These are phyloP conservation scores for Solanum sitiens DNA, from an alignment of 257 asterid genomes.

Conservation along the genomic window DNA sequence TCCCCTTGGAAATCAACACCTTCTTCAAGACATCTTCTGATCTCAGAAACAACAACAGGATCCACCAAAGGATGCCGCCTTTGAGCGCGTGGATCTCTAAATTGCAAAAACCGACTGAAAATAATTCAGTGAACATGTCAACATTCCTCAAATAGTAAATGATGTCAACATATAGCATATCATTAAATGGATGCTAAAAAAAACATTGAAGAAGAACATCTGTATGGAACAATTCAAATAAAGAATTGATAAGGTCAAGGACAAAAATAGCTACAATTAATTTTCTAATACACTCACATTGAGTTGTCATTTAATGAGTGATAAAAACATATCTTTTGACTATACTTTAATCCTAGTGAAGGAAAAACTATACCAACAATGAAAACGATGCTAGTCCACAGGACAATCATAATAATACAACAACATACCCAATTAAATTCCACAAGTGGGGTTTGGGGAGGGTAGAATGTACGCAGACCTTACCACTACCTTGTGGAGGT, in stretches of 20 bases:
- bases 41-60: slow-evolving; percentile 86
- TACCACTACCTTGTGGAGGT: no score
- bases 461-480: no score
- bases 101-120: slow-evolving; percentile 87
- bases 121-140: slow-evolving; percentile 15
- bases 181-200: background rate
- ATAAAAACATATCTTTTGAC: background rate
- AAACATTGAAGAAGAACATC: background rate
- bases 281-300: background rate
- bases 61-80: slow-evolving; percentile 92
- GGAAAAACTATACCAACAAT: background rate
- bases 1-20: slow-evolving; percentile 89
- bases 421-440: no score
- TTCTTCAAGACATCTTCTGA: slow-evolving; percentile 71
- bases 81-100: slow-evolving; percentile 77
- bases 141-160: background rate
- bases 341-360: background rate
- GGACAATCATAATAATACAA: no score
- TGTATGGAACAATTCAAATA: background rate
- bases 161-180: background rate
- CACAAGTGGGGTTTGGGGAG: no score
- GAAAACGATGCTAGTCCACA: background rate
- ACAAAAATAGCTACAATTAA: background rate
- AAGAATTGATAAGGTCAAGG: background rate
- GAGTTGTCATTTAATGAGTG: background rate